Percentiles rank a stretch among this genome's conserved stretches.
These are phyloP conservation scores for Acanthamoeba rhysodes DNA, from an alignment of 208 protist genomes.

Conservation along the genomic window DNA sequence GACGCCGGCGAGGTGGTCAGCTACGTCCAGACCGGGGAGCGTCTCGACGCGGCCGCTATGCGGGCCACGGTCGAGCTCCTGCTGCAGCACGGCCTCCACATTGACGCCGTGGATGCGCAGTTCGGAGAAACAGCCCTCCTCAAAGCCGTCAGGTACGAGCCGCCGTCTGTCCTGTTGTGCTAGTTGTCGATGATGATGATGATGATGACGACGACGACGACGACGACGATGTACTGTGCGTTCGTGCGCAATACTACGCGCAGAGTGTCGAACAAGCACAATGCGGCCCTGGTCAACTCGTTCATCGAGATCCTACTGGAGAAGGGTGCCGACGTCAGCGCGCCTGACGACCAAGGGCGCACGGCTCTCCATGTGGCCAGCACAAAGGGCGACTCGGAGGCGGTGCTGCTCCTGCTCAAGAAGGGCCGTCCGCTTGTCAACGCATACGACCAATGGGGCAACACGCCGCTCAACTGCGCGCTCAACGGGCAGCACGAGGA, in stretches of 20 bases:
- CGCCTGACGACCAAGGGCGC: background rate
- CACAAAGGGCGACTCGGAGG: constrained; percentile 53
- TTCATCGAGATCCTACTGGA: constrained; percentile 31
- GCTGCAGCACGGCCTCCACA: background rate
- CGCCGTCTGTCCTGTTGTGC: too few relatives aligned
- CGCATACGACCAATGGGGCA: constrained; percentile 56
- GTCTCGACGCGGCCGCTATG: background rate
- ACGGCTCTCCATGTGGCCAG: constrained; percentile 51
- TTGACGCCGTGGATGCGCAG: background rate
- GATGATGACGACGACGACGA: too few relatives aligned
- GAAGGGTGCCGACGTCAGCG: constrained; percentile 43
- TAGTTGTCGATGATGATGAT: too few relatives aligned
- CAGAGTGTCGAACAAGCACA: constrained; percentile 35
- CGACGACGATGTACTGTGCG: too few relatives aligned
- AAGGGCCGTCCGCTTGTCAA: constrained; percentile 39
- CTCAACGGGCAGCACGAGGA: constrained; percentile 48
- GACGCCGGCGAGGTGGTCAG: background rate
- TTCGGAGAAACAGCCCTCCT: background rate
- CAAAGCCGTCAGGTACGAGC: background rate
- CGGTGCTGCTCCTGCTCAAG: constrained; percentile 35
- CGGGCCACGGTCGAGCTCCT: constrained; percentile 3
- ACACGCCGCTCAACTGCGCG: constrained; percentile 49
- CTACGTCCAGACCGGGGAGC: background rate
- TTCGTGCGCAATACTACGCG: too few relatives aligned
- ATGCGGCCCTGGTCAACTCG: background rate